These are phyloP conservation scores for Nephelium lappaceum DNA, from an alignment of 345 rosid genomes.

Conservation along the genomic window DNA sequence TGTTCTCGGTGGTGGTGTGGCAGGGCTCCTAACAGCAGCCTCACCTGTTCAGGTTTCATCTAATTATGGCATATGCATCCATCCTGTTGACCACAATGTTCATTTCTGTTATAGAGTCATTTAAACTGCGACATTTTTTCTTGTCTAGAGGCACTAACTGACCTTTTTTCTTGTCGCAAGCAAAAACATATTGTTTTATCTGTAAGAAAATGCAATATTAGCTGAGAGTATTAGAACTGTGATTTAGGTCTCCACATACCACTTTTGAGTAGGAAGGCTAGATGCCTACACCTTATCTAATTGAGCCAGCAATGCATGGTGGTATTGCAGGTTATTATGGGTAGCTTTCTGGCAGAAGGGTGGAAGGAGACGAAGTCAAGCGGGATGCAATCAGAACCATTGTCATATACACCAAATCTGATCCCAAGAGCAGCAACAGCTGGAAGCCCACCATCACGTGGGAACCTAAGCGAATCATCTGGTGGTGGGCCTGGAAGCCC, in stretches of 20 bases:
- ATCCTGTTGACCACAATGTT: neutral
- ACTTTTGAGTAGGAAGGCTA: neutral
- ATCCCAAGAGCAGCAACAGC: slow-evolving; percentile 31
- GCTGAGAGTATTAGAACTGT: neutral
- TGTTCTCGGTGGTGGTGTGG: slow-evolving; percentile 52
- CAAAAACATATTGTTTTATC: neutral
- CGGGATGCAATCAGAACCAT: slow-evolving; percentile 36
- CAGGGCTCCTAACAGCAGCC: slow-evolving; percentile 49
- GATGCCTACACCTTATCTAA: neutral
- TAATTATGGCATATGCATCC: neutral
- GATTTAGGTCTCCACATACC: neutral
- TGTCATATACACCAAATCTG: slow-evolving; percentile 27
- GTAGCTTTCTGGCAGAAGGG: slow-evolving; percentile 50
- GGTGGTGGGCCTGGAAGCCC: slow-evolving; percentile 63
- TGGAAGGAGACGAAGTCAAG: slow-evolving; percentile 39
- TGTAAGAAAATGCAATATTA: neutral
- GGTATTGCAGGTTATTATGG: slow-evolving; percentile 46
- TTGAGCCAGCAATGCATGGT: neutral
- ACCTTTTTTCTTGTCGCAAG: neutral
- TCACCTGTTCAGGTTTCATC: slow-evolving; percentile 45
- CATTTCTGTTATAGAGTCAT: neutral
- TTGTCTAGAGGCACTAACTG: no score
- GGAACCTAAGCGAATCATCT: slow-evolving; percentile 57
- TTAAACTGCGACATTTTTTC: neutral
- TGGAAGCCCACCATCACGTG: slow-evolving; percentile 55